Conservation (phyloP, 2,329 filamentous ascomycete species). For the Xylariaceae sp. region DNA sequence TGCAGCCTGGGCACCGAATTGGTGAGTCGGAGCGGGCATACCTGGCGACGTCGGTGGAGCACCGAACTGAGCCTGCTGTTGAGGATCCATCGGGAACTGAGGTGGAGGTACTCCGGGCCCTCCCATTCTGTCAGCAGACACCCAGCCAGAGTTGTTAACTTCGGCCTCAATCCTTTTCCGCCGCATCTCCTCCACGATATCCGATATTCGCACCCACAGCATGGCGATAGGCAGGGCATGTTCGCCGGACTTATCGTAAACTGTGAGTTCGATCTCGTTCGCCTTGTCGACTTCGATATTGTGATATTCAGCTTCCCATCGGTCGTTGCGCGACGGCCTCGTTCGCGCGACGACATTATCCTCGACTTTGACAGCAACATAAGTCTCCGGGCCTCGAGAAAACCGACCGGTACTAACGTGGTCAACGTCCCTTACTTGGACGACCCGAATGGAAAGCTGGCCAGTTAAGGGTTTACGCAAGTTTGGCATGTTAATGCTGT, state of each 20-base stretch:
- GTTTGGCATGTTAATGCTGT: constrained; percentile 94
- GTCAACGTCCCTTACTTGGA: constrained; percentile 91
- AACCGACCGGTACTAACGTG: constrained; percentile 86
- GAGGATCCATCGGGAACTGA: constrained; percentile 62
- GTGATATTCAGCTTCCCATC: constrained; percentile 90
- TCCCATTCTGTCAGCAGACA: constrained; percentile 94
- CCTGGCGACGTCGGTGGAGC: constrained; percentile 48
- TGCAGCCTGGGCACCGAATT: constrained; percentile 43
- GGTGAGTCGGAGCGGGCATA: constrained; percentile 31
- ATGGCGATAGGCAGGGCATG: constrained; percentile 91
- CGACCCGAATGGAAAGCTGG: constrained; percentile 81
- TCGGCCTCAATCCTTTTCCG: constrained; percentile 97
- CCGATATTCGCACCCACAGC: constrained; percentile 94
- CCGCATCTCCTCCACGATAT: constrained; percentile 96
- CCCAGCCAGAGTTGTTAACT: constrained; percentile 93
- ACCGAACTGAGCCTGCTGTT: constrained; percentile 48
- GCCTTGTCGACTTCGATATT: constrained; percentile 96
- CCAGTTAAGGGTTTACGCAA: constrained; percentile 95
- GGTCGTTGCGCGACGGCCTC: constrained; percentile 80
- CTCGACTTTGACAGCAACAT: constrained; percentile 95
- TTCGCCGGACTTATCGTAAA: constrained; percentile 93
- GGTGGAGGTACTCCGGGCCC: constrained; percentile 47
- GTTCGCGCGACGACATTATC: constrained; percentile 90
- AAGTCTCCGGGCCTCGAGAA: constrained; percentile 89
- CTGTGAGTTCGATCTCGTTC: constrained; percentile 96